Conservation (phyloP, 352 stramenopile genomes). For the Phytophthora citrophthora region DNA sequence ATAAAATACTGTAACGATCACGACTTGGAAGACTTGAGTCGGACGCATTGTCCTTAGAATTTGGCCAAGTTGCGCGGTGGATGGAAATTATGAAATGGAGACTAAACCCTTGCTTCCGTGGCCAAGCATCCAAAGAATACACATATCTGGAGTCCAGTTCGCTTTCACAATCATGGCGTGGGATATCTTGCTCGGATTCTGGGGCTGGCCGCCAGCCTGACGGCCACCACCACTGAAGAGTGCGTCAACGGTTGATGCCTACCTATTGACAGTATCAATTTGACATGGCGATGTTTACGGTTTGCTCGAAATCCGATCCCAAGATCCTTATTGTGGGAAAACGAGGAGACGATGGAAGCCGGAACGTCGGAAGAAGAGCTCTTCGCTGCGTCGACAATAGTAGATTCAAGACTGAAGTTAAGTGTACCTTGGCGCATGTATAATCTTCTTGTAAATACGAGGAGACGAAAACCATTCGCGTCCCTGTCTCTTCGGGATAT, state of each 20-base stretch:
- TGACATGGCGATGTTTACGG: constrained; percentile 4
- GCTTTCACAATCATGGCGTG: constrained; percentile 15
- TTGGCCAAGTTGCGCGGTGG: not conserved
- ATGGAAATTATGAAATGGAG: constrained; percentile 14
- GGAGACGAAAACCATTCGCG: not conserved
- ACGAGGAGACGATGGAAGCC: constrained; percentile 16
- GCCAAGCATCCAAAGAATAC: not conserved
- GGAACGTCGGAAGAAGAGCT: constrained; percentile 19
- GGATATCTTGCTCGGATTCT: constrained; percentile 11
- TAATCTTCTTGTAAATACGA: not conserved
- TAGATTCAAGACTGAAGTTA: not conserved
- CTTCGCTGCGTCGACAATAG: not conserved
- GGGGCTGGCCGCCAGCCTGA: not conserved
- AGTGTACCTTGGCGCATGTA: too few species aligned
- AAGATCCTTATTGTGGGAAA: constrained; percentile 12
- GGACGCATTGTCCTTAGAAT: constrained; percentile 5
- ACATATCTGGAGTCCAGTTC: constrained; percentile 13
- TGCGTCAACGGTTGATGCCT: not conserved
- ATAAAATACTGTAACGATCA: constrained; percentile 3
- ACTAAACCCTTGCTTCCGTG: not conserved
- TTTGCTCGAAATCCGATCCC: constrained; percentile 7
- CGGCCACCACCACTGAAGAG: not conserved
- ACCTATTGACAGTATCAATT: not conserved
- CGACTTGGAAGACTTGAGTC: constrained; percentile 10
- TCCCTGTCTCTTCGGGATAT: not conserved